Evolutionary conservation across 352 stramenopile species (phyloP).

Genomic region (Globisporangium viniferum): DNA sequence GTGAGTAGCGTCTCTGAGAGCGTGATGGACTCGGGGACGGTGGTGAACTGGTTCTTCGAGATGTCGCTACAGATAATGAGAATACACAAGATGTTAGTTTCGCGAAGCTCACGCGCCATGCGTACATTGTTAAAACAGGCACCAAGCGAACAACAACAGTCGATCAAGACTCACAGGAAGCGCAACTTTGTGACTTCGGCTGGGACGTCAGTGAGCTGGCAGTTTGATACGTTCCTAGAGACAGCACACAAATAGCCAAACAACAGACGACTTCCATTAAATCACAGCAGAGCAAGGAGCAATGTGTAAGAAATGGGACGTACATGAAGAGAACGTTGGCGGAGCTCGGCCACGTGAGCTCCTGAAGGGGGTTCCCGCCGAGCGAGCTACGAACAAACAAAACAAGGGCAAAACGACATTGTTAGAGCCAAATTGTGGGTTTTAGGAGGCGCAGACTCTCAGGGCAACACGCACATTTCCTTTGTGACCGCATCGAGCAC

Average conservation of each 20-base stretch:
- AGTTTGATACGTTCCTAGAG: conserved; percentile 9
- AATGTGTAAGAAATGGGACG: neutral
- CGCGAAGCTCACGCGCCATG: neutral
- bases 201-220: neutral
- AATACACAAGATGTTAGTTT: neutral
- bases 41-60: conserved; percentile 10
- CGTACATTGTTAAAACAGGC: neutral
- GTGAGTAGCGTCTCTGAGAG: conserved; percentile 8
- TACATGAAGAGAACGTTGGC: conserved; percentile 10
- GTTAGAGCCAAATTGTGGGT: neutral
- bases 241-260: neutral
- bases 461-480: neutral
- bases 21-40: neutral
- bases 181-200: neutral
- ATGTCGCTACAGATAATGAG: conserved; percentile 1
- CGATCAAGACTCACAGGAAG: neutral
- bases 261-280: neutral
- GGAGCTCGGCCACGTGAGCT: conserved; percentile 9
- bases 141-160: neutral
- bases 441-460: neutral
- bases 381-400: neutral
- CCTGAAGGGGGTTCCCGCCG: neutral
- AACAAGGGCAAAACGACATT: neutral
- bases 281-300: neutral
- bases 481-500: neutral